phyloP scores from a whole-genome alignment of 352 stramenopile genomes.

The Phytopythium kandeliae region DNA sequence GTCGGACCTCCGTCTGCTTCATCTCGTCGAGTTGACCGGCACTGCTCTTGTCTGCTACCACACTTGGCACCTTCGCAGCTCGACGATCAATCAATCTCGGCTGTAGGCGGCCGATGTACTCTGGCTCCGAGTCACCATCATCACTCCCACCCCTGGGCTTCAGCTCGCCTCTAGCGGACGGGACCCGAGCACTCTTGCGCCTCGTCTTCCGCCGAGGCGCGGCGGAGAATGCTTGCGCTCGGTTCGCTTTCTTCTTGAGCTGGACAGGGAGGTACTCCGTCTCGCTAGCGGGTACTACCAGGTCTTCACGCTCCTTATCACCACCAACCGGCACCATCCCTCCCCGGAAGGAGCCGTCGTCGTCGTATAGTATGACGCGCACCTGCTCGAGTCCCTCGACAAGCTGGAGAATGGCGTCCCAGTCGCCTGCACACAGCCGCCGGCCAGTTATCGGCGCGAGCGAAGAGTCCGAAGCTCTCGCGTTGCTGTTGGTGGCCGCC shows the following conservation, averaged over 20 bases:
- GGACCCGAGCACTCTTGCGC: not conserved
- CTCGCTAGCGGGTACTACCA: not conserved
- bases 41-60: not conserved
- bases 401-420: conserved; percentile 40
- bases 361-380: conserved; percentile 45
- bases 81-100: not conserved
- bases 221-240: not conserved
- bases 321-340: not conserved
- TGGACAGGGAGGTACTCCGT: not conserved
- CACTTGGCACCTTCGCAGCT: not conserved
- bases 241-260: not conserved
- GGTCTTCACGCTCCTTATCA: not conserved
- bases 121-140: not conserved
- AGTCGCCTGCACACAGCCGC: conserved; percentile 43
- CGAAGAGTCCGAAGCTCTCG: not conserved
- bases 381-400: conserved; percentile 56
- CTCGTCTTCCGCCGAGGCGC: not conserved
- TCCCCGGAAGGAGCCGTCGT: conserved; percentile 9
- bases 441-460: conserved; percentile 41
- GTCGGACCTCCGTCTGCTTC: conserved; percentile 6
- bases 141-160: not conserved
- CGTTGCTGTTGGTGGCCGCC: not conserved
- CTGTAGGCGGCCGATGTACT: not conserved
- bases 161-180: not conserved
- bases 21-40: not conserved